Evolutionary conservation across 176 grass and related monocot genomes (phyloP).

Genomic region (Canna indica): DNA sequence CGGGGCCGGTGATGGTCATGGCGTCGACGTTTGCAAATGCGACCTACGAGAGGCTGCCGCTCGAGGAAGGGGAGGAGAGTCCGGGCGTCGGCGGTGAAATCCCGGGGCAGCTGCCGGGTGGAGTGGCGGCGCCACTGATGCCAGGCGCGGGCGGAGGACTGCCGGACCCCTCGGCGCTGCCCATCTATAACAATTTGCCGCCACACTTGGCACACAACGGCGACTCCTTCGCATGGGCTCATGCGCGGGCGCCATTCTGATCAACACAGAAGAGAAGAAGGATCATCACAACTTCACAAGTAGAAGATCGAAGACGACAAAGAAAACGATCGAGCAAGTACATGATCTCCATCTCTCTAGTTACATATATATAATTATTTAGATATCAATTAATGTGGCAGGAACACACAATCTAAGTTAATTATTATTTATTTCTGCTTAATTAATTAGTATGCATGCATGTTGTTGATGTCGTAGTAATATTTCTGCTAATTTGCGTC

Average conservation of each 20-base stretch:
- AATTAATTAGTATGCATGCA: too few species aligned
- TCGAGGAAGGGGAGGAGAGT: conserved; percentile 67
- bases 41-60: conserved; percentile 75
- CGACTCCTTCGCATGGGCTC: conserved; percentile 6
- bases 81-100: conserved; percentile 4
- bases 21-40: conserved; percentile 96
- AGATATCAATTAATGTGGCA: too few species aligned
- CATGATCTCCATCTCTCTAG: too few species aligned
- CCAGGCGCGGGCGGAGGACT: conserved; percentile 4
- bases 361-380: too few species aligned
- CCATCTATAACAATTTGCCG: conserved; percentile 3
- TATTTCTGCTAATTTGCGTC: too few species aligned
- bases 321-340: too few species aligned
- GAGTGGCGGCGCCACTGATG: conserved; percentile 31
- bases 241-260: not conserved
- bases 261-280: not conserved
- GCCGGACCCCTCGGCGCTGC: conserved; percentile 5
- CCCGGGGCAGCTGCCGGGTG: conserved; percentile 30
- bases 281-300: too few species aligned
- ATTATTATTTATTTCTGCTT: too few species aligned
- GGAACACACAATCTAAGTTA: too few species aligned
- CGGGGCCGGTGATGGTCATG: conserved; percentile 81
- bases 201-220: not conserved
- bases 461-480: too few species aligned
- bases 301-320: too few species aligned